Conservation (phyloP, 1,284 basidiomycete genomes). For the Hemileccinum hortonii region DNA sequence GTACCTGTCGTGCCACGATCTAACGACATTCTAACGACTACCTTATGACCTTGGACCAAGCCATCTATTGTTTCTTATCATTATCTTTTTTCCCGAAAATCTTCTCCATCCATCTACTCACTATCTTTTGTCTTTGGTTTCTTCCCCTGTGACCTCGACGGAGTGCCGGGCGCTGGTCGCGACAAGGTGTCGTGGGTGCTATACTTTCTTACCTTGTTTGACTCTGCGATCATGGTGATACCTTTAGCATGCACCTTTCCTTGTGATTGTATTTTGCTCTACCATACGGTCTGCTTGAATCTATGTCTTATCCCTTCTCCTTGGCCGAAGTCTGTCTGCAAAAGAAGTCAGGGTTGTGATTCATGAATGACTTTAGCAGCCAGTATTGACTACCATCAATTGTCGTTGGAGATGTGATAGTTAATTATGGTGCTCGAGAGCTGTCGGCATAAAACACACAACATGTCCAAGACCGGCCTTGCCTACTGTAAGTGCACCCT, state of each 20-base stretch:
- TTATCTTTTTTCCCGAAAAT: constrained; percentile 22
- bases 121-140: background rate
- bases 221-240: background rate
- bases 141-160: background rate
- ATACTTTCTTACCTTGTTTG: background rate
- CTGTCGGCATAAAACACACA: too few species aligned
- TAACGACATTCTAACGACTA: constrained; percentile 21
- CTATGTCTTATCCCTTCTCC: constrained; percentile 6
- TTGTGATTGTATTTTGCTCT: constrained; percentile 3
- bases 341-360: too few species aligned
- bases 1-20: background rate
- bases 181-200: background rate
- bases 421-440: too few species aligned
- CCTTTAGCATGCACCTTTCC: background rate
- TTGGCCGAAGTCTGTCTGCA: too few species aligned
- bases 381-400: too few species aligned
- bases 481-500: too few species aligned
- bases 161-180: background rate
- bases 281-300: constrained; percentile 24
- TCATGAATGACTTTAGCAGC: too few species aligned
- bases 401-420: too few species aligned
- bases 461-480: too few species aligned
- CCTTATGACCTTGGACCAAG: constrained; percentile 16
- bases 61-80: constrained; percentile 20
- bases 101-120: background rate